Base-by-base conservation (phyloP, 441 rosid species). In the Breynia disticha region DNA sequence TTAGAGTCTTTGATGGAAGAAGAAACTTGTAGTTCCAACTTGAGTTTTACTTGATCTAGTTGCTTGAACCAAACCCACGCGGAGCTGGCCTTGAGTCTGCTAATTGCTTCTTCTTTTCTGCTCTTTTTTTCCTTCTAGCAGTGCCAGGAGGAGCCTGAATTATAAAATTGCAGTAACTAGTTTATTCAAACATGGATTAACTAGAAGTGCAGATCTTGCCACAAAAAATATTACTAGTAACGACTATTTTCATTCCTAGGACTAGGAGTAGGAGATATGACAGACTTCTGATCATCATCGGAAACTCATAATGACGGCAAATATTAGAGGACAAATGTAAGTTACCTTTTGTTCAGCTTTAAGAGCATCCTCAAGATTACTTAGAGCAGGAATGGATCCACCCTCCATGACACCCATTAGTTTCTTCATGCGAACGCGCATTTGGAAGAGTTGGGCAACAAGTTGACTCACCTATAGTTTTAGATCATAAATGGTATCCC, bases 361-460 rank as follows among this genome's bases (percentile, higher is more conserved):
- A 67, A 93, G 66, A 42, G 95, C 74, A 55, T 93, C 95, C 69
- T 93, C 84, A 15, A 88, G 95, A 69, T 72, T 73, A 75, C 93
- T 93, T 51, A 88, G 65, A 12, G 97, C 79, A 60, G 97, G 99
- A 56, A 88, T 67, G 13, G 97, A 84, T 67, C 97, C 96, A 48
- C 96, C 96, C 68, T 84, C 88, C 97, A 89, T 82, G 45, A 76
- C 82, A 50, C 97, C 90, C 97, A 86, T 82, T 64, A 93, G 74
- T 62, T 93, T 93, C 95, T 93, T 93, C 99, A 93, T 88, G 12
- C 78, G 80, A 42, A 80, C 84, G 48, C 95, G 90, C 96, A 93
- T 93, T 79, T 88, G 96, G 71, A 88, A 93, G 42, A 93, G 83
- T 71, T 88, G 99, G 63, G 99, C 96, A 54, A 93, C 93, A 58